phyloP scores from a whole-genome alignment of 139 green algal species.

The Ettlia oleoabundans region DNA sequence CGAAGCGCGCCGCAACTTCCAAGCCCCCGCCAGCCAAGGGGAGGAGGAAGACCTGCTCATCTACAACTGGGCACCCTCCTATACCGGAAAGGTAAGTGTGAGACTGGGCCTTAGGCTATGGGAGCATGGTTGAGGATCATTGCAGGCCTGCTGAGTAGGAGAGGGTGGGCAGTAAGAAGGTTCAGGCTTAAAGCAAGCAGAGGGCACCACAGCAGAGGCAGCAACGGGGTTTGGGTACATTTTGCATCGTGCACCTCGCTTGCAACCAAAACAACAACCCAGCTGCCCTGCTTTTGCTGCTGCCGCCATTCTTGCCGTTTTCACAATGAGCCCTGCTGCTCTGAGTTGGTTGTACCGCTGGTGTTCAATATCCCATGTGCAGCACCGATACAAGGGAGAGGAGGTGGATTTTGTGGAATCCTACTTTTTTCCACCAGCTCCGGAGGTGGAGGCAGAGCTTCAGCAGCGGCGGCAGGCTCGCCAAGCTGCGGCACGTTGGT shows the following conservation, averaged over 20 bases:
- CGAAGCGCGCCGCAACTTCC: conserved; percentile 73
- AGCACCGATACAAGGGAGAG: conserved; percentile 50
- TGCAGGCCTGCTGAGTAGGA: too few relatives aligned
- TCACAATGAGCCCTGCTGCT: not conserved
- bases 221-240: too few relatives aligned
- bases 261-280: too few relatives aligned
- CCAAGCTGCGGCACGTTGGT: too few relatives aligned
- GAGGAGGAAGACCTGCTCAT: conserved; percentile 80
- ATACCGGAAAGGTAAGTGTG: conserved; percentile 69
- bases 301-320: not conserved
- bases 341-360: not conserved
- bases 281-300: not conserved
- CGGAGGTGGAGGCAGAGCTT: not conserved
- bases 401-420: conserved; percentile 78
- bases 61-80: conserved; percentile 75
- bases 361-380: not conserved
- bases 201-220: too few relatives aligned
- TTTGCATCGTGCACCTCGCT: too few relatives aligned
- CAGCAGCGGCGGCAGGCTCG: not conserved
- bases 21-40: conserved; percentile 47
- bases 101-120: too few relatives aligned
- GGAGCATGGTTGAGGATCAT: too few relatives aligned
- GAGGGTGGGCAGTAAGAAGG: too few relatives aligned
- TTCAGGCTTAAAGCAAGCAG: too few relatives aligned
- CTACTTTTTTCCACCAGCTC: conserved; percentile 67